phyloP scores from a whole-genome alignment of 2,329 filamentous ascomycete species.

The Cercospora zeina region DNA sequence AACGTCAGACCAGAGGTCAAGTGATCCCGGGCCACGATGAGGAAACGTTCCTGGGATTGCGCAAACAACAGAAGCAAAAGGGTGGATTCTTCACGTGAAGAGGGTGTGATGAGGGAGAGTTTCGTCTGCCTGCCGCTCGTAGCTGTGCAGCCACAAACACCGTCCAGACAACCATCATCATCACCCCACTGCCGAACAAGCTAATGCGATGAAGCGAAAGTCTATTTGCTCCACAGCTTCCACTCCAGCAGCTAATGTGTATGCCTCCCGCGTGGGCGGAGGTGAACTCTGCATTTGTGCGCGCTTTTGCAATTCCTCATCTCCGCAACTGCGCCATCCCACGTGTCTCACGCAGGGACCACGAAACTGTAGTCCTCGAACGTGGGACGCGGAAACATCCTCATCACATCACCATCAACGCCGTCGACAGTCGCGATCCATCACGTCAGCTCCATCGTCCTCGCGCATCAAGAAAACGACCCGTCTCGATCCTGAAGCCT shows the following conservation, averaged over 20 bases:
- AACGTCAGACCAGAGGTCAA: conserved; percentile 36
- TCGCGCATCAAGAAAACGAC: not conserved
- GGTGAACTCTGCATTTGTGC: not conserved
- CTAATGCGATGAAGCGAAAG: conserved; percentile 19
- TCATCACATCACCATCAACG: not conserved
- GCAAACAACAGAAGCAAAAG: conserved; percentile 23
- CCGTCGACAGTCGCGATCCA: not conserved
- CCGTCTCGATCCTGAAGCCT: not conserved
- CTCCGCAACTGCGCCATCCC: conserved; percentile 4
- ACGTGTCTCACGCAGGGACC: conserved; percentile 3
- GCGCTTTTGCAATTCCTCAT: no score
- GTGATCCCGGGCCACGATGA: conserved; percentile 44
- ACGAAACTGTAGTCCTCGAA: not conserved
- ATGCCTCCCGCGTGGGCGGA: conserved; percentile 3
- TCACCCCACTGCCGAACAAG: conserved; percentile 9
- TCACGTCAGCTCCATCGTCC: not conserved
- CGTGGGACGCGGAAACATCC: not conserved
- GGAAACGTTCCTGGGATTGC: conserved; percentile 35
- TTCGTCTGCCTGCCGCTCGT: not conserved
- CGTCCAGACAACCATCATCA: no score
- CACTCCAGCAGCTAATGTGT: not conserved
- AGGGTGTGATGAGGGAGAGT: not conserved
- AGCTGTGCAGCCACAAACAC: not conserved
- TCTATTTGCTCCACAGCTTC: conserved; percentile 6
- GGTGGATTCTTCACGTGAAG: conserved; percentile 29